Percentiles rank a stretch among this genome's conserved stretches.
phyloP scores from a whole-genome alignment of 2,329 filamentous ascomycete species.

The Neodidymelliopsis sp. region DNA sequence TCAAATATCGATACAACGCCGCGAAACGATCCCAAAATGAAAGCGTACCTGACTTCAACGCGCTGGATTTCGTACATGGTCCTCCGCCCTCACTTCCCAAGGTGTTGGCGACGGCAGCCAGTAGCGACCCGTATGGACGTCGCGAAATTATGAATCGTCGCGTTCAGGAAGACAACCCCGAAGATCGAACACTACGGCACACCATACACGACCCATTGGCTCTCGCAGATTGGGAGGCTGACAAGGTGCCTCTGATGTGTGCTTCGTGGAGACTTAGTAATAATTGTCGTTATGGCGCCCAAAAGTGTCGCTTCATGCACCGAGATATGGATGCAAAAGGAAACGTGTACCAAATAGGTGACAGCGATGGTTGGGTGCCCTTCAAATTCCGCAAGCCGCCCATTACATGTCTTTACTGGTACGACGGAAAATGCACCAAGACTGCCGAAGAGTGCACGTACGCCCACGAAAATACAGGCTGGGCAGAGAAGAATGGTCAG shows the following conservation, averaged over 20 bases:
- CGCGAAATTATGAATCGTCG: conserved; percentile 30
- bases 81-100: conserved; percentile 15
- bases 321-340: conserved; percentile 30
- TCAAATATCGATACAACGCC: conserved; percentile 27
- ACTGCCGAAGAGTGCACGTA: conserved; percentile 32
- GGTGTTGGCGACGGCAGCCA: neutral
- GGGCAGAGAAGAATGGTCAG: neutral
- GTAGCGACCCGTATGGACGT: conserved; percentile 33
- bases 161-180: conserved; percentile 15
- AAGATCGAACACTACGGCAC: conserved; percentile 11
- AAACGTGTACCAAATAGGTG: conserved; percentile 21
- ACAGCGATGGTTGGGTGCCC: conserved; percentile 27
- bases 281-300: conserved; percentile 26
- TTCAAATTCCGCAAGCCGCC: conserved; percentile 38
- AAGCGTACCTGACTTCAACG: conserved; percentile 32
- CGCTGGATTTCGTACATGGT: conserved; percentile 36
- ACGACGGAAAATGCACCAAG: conserved; percentile 29
- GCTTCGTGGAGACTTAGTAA: conserved; percentile 36
- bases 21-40: conserved; percentile 34
- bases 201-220: conserved; percentile 1
- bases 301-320: conserved; percentile 40
- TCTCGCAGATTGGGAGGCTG: conserved; percentile 29
- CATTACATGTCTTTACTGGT: conserved; percentile 40
- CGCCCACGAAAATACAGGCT: conserved; percentile 44
- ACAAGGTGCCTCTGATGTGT: conserved; percentile 43